Evolutionary conservation across 208 protist species (phyloP), one percentile per base, ranked within the genome.

Genomic region (Leishmania gerbilli): DNA sequence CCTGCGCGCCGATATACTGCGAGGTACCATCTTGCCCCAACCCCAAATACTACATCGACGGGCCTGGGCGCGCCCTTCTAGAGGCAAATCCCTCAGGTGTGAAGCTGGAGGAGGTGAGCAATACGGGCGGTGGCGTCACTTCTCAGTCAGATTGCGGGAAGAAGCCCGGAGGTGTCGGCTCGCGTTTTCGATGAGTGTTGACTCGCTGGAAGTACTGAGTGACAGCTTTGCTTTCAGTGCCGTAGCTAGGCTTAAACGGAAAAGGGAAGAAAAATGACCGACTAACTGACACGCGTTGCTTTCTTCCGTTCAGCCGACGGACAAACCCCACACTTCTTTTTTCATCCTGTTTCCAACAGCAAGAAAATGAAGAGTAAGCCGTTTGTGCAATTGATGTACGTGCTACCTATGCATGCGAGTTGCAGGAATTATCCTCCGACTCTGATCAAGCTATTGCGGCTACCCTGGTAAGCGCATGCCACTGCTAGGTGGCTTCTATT

Each of bases 1-100:
- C 92, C 3, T 95, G 91, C 47, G 86, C 92, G 5, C 95, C 95
- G 6, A 93, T 95, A 34, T 92, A 96, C 72, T 98, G 95, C 68
- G 95, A 98, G 83, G 95, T 96, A 4, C 95, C 95, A 0, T 94
- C 92, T 31, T 98, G 95, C 76, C 95, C 95, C 3, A 98, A 98
- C 76, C 93, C 92, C 47, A 96, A 95, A 79, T 98, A 94, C 78
- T 98, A 97, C 76, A 89, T 97, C 21, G 91, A 95, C 81, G 94
- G 94, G 9, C 93, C 94, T 51, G 94, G 94, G 19, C 83, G 94
- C 42, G 90, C 91, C 21, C 85, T 97, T 1, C 87, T 97, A 0
- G 92, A 97, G 77, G 92, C 94, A 2, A 97, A 95, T 74, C 94
- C 94, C 2, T 91, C 88, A 56, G 94, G 94, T 55, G 90, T 97